A percentile compares a stretch with the other conserved stretches of the same genome.
phyloP scores from a whole-genome alignment of 441 rosid genomes.

The Pelargonium citronellum region DNA sequence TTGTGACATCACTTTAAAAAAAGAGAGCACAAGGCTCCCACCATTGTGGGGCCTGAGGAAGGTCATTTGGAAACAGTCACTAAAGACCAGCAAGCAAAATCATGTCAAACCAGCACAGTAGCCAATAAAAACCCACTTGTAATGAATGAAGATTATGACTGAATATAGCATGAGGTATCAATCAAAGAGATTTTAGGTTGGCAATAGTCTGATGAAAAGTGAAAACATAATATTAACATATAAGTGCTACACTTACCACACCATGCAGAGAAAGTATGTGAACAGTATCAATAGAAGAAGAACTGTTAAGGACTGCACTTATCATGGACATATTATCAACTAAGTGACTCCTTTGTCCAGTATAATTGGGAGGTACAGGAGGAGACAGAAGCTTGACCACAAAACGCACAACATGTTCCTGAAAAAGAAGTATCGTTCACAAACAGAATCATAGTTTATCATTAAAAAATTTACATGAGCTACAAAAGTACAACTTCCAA shows the following conservation, averaged over 20 bases:
- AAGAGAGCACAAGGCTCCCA: too few relatives aligned
- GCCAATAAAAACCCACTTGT: slow-evolving; percentile 1
- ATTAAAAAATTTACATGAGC: too few relatives aligned
- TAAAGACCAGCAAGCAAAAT: slow-evolving; percentile 6
- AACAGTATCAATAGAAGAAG: slow-evolving; percentile 45
- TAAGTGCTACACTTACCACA: slow-evolving; percentile 41
- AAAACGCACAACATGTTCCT: slow-evolving; percentile 64
- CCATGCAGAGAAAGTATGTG: slow-evolving; percentile 67
- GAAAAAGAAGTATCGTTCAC: slow-evolving; percentile 11
- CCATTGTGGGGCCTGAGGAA: too few relatives aligned
- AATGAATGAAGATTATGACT: slow-evolving; percentile 5
- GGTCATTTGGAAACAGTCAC: too few relatives aligned
- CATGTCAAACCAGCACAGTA: not conserved
- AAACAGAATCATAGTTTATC: too few relatives aligned
- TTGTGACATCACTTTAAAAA: not conserved
- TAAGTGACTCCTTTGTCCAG: slow-evolving; percentile 38
- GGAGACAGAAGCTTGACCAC: slow-evolving; percentile 67
- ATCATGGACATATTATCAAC: slow-evolving; percentile 48
- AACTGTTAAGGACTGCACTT: slow-evolving; percentile 47
- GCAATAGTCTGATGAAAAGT: slow-evolving; percentile 17
- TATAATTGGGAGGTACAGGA: slow-evolving; percentile 36
- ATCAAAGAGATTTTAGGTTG: slow-evolving; percentile 9
- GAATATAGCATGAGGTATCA: not conserved
- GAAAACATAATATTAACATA: not conserved
- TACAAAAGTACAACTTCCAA: too few relatives aligned